A percentile compares a stretch with the other conserved stretches of the same genome.
Evolutionary conservation across 164 flowering plant species (phyloP).

Genomic region (Tetracentron sinense): DNA sequence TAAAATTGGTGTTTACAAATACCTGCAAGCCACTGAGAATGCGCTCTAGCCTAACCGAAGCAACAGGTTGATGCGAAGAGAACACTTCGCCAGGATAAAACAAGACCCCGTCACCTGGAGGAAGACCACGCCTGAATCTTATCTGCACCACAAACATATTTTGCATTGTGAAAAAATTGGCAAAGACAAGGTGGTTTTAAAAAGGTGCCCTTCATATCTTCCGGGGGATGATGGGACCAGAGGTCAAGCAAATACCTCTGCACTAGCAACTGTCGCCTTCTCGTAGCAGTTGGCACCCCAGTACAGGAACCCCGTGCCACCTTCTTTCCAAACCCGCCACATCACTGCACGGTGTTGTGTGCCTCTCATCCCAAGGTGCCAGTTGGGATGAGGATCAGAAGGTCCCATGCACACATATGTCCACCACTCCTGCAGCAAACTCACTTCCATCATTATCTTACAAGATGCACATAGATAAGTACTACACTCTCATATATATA

Average conservation of each 20-base stretch:
- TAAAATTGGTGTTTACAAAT: background rate
- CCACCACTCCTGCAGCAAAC: slow-evolving; percentile 87
- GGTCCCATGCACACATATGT: slow-evolving; percentile 99
- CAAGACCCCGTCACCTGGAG: slow-evolving; percentile 96
- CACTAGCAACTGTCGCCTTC: slow-evolving; percentile 87
- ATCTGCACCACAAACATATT: slow-evolving; percentile 43
- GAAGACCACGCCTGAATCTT: slow-evolving; percentile 88
- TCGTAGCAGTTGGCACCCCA: slow-evolving; percentile 99
- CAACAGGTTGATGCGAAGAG: slow-evolving; percentile 78
- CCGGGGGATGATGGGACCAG: background rate
- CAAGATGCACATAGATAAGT: no score
- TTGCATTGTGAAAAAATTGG: background rate
- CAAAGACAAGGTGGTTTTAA: background rate
- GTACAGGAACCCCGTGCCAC: slow-evolving; percentile 86
- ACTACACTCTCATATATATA: no score
- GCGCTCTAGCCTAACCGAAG: slow-evolving; percentile 85
- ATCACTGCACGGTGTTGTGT: slow-evolving; percentile 98
- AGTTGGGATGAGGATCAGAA: slow-evolving; percentile 94
- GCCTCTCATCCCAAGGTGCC: slow-evolving; percentile 99
- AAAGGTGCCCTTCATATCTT: background rate
- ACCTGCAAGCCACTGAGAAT: slow-evolving; percentile 95
- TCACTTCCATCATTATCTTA: no score
- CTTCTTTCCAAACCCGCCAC: slow-evolving; percentile 99
- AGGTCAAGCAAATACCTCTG: slow-evolving; percentile 55
- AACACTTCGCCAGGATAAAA: slow-evolving; percentile 96